These are phyloP conservation scores for Bullera alba DNA, from an alignment of 768 basidiomycete genomes.

Conservation along the genomic window DNA sequence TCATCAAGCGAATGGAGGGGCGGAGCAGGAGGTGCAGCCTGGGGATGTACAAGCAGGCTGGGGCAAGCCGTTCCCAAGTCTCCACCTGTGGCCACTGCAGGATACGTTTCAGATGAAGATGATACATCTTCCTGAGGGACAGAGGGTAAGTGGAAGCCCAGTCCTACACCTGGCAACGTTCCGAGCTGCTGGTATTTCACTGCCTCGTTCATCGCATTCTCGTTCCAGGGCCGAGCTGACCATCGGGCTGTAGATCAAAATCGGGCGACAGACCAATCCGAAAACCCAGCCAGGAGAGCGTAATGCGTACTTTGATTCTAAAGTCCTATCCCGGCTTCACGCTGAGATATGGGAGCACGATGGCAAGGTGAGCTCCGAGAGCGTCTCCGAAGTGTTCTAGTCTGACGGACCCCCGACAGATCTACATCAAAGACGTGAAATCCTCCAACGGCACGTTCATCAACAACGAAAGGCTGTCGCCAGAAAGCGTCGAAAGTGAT, in stretches of 20 bases:
- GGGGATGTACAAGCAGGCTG: conserved; percentile 11
- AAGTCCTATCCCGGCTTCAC: conserved; percentile 86
- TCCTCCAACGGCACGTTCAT: conserved; percentile 98
- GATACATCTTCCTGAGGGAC: conserved; percentile 51
- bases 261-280: conserved; percentile 90
- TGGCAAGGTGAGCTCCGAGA: conserved; percentile 58
- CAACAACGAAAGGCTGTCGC: conserved; percentile 84
- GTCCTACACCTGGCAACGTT: neutral
- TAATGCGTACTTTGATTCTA: conserved; percentile 96
- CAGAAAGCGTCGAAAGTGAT: conserved; percentile 82
- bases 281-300: conserved; percentile 84
- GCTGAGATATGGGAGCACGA: conserved; percentile 95
- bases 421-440: conserved; percentile 97
- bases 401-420: conserved; percentile 50
- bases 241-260: conserved; percentile 51
- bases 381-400: neutral
- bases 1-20: neutral
- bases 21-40: neutral
- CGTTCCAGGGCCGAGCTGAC: neutral
- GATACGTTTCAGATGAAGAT: conserved; percentile 93
- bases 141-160: conserved; percentile 19
- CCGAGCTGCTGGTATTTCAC: neutral
- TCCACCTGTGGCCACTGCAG: conserved; percentile 77
- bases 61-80: conserved; percentile 48
- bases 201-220: neutral